Evolutionary conservation across 179 eudicot species (phyloP), one percentile per base, ranked within the genome.

Genomic region (Pouteria campechiana): DNA sequence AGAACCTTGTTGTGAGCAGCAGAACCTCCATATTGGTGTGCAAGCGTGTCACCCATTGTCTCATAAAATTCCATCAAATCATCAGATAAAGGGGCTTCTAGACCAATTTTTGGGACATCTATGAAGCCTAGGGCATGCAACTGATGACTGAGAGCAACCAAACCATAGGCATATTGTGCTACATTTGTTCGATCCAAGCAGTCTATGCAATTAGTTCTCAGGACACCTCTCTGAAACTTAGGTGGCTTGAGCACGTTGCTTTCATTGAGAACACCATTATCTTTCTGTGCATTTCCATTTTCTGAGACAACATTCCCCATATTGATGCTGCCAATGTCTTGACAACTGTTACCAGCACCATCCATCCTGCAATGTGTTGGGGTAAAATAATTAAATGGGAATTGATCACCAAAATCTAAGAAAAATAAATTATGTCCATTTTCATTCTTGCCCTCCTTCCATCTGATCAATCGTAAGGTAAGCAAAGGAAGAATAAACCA

Each of bases 161-260:
- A 61, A n/a, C 94, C 97, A 66, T 74, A 87, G n/a, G 96, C 90
- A 70, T 76, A 87, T 28, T 87, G 96, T 6, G 96, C 97, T 50
- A 88, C 97, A 69, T 88, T 88, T 44, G 97, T 88, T 30, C 97
- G 73, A 71, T 88, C 97, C 44, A 88, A 61, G 68, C 97, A 88
- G 37, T 88, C 97, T 56, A 88, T 84, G 75, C 97, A 88, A 54
- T 87, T 87, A 23, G 97, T 88, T 56, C 97, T 72, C 12, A 88
- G 63, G 22, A 88, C 88, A 3, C 97, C 97, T 43, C 54, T 77
- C 59, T 88, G 97, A 45, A 80, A 58, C 68, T 52, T 59, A 40
- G 71, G 67, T 35, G 58, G 69, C 56, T 60, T 79, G 50, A 47
- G 60, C 48, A 41, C 27, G 41, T 41, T 22, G 38, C 48, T 58